A percentile compares a stretch with the other conserved stretches of the same genome.
These are phyloP conservation scores for Ceratobasidium sp. DNA, from an alignment of 1,284 basidiomycete species.

Conservation along the genomic window DNA sequence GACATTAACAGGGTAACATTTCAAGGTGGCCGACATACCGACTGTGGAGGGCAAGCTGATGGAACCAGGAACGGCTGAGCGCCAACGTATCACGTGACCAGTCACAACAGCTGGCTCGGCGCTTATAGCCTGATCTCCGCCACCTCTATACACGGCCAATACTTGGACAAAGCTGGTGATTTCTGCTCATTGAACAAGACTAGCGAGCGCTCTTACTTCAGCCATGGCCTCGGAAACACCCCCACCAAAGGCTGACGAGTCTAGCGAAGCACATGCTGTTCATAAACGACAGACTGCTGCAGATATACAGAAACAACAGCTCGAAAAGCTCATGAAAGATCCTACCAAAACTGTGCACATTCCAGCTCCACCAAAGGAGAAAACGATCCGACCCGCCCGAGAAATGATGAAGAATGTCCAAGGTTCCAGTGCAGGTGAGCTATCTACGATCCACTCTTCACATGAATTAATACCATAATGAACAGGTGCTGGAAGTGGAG, in stretches of 20 bases:
- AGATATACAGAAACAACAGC: slow-evolving; percentile 78
- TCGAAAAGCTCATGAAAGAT: slow-evolving; percentile 88
- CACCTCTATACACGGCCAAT: neutral
- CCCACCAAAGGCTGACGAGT: slow-evolving; percentile 1
- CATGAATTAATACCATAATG: neutral
- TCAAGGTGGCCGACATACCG: neutral
- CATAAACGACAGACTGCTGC: slow-evolving; percentile 61
- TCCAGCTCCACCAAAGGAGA: slow-evolving; percentile 79
- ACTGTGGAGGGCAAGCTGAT: slow-evolving; percentile 29
- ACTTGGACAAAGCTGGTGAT: neutral
- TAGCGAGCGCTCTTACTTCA: neutral
- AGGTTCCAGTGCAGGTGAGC: slow-evolving; percentile 82
- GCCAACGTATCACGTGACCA: slow-evolving; percentile 21
- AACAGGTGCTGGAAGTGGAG: slow-evolving; percentile 83
- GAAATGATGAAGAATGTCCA: slow-evolving; percentile 99
- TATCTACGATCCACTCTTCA: neutral
- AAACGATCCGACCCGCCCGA: slow-evolving; percentile 77
- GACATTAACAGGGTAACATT: neutral
- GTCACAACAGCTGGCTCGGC: slow-evolving; percentile 23
- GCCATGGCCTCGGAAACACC: slow-evolving; percentile 25
- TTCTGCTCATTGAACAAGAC: neutral
- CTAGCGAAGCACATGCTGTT: slow-evolving; percentile 56
- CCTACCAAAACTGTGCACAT: slow-evolving; percentile 82
- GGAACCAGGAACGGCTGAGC: slow-evolving; percentile 27
- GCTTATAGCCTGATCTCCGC: slow-evolving; percentile 3